A percentile compares a stretch with the other conserved stretches of the same genome.
phyloP scores from a whole-genome alignment of 164 flowering plant genomes.

The Nymphaea colorata region DNA sequence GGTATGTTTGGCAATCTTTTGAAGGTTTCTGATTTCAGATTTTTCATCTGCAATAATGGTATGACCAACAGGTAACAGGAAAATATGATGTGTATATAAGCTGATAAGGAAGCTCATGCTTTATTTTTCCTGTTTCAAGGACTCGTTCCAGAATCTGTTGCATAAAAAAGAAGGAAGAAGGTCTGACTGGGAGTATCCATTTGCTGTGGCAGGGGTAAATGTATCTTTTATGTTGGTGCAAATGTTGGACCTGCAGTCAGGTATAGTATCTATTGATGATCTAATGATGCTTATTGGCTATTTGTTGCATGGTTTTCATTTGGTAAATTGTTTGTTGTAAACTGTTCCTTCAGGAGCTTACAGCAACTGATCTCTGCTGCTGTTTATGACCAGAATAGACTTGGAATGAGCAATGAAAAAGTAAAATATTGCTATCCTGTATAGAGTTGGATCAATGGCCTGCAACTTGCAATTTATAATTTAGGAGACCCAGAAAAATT shows the following conservation, averaged over 20 bases:
- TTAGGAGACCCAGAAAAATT: too few species aligned
- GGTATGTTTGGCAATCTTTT: slow-evolving; percentile 30
- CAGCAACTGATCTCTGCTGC: too few species aligned
- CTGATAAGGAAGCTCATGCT: background rate
- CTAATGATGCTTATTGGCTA: background rate
- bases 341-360: too few species aligned
- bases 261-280: slow-evolving; percentile 13
- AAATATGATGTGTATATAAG: background rate
- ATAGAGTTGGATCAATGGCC: too few species aligned
- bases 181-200: slow-evolving; percentile 96
- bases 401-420: too few species aligned
- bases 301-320: too few species aligned
- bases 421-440: too few species aligned
- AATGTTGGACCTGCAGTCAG: slow-evolving; percentile 79
- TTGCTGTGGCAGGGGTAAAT: slow-evolving; percentile 72
- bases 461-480: too few species aligned
- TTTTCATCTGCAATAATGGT: background rate
- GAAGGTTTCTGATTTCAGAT: background rate
- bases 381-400: too few species aligned
- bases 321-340: too few species aligned
- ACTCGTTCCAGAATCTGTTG: slow-evolving; percentile 64
- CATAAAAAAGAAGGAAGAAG: slow-evolving; percentile 68
- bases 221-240: slow-evolving; percentile 68
- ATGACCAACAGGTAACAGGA: background rate
- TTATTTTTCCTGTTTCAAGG: slow-evolving; percentile 23